A percentile compares a stretch with the other conserved stretches of the same genome.
Evolutionary conservation across 176 grass and related monocot genomes (phyloP).

Genomic region (Cenchrus americanus): DNA sequence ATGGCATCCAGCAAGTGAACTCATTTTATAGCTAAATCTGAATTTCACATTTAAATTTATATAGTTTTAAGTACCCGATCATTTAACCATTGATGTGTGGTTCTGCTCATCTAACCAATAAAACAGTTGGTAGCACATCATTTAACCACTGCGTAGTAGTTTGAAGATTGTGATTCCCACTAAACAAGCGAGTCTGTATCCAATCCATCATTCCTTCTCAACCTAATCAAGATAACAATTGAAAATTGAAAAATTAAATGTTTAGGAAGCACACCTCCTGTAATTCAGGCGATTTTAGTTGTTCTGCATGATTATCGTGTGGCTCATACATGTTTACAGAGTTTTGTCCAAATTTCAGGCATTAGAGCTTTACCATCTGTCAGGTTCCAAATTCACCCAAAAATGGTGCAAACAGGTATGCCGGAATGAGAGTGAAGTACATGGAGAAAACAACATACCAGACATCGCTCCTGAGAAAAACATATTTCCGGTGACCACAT

Average conservation of each 20-base stretch:
- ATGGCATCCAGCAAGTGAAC: background rate
- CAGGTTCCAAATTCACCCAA: background rate
- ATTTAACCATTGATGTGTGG: background rate
- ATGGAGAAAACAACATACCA: no score
- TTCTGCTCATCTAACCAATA: constrained; percentile 10
- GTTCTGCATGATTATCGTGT: background rate
- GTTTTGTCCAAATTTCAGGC: background rate
- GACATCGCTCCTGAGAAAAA: no score
- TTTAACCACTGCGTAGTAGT: background rate
- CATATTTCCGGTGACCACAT: no score
- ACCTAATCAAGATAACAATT: background rate
- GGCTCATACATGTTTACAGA: background rate
- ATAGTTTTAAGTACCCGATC: background rate
- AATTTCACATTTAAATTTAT: background rate
- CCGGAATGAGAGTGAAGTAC: background rate
- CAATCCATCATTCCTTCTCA: background rate
- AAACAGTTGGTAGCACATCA: background rate
- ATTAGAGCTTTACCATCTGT: background rate
- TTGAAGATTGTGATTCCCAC: background rate
- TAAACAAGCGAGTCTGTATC: background rate
- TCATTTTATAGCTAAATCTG: background rate
- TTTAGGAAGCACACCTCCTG: background rate
- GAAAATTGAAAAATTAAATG: background rate
- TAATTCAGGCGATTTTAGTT: background rate
- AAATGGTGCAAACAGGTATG: background rate